These are phyloP conservation scores for Cordyceps cicadae DNA, from an alignment of 2,329 filamentous ascomycete genomes.

Conservation along the genomic window DNA sequence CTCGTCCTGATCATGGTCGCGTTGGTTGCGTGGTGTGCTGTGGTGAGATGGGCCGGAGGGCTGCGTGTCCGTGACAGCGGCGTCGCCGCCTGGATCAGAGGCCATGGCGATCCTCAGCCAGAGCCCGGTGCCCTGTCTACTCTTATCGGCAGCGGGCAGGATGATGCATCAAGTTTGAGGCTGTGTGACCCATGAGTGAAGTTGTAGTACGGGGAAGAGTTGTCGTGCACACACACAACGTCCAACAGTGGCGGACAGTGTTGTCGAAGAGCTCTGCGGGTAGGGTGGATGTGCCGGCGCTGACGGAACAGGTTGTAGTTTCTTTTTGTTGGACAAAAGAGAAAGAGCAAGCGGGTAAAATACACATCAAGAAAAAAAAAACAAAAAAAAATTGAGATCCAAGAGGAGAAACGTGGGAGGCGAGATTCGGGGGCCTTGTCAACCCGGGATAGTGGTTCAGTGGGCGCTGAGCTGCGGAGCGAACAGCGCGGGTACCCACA, in stretches of 20 bases:
- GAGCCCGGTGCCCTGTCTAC: neutral
- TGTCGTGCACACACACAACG: neutral
- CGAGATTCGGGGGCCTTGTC: constrained; percentile 1
- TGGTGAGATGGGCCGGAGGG: neutral
- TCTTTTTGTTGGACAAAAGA: neutral
- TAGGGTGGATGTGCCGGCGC: neutral
- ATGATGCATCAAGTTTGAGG: constrained; percentile 2
- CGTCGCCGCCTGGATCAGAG: neutral
- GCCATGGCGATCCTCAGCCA: neutral
- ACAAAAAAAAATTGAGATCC: neutral
- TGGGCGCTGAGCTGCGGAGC: neutral
- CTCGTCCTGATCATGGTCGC: neutral
- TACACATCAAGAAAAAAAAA: neutral
- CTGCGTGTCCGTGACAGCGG: neutral
- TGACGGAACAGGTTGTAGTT: neutral
- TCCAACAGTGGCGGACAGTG: neutral
- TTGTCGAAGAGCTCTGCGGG: neutral
- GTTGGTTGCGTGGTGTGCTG: neutral
- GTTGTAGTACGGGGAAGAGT: neutral
- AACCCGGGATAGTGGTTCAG: constrained; percentile 3
- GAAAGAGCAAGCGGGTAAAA: neutral
- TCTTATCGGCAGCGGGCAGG: constrained; percentile 2
- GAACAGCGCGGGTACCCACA: neutral
- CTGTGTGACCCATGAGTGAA: constrained; percentile 1
- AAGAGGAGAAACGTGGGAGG: constrained; percentile 3